Conservation (phyloP, 1,284 basidiomycete genomes). For the Trametes sp. region DNA sequence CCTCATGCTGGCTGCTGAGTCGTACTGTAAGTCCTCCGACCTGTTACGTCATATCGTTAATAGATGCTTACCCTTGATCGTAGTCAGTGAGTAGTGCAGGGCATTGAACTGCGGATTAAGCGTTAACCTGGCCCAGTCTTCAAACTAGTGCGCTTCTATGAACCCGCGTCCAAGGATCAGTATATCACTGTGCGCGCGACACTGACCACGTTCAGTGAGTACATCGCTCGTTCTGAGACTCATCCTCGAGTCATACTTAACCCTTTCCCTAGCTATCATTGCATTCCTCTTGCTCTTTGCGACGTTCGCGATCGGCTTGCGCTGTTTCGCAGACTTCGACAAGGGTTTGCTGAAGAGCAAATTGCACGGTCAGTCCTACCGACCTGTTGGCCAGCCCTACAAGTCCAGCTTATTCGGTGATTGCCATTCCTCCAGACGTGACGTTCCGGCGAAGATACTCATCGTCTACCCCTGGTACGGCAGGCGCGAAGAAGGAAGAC, state of each 20-base stretch:
- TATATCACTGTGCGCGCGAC: constrained; percentile 78
- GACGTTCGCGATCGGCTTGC: constrained; percentile 77
- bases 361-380: constrained; percentile 69
- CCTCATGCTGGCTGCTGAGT: constrained; percentile 78
- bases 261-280: constrained; percentile 65
- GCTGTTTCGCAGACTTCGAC: constrained; percentile 83
- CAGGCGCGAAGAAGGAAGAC: constrained; percentile 56
- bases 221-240: constrained; percentile 4
- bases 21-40: constrained; percentile 65
- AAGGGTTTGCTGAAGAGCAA: constrained; percentile 76
- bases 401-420: constrained; percentile 41
- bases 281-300: constrained; percentile 75
- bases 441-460: constrained; percentile 56
- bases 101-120: neutral
- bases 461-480: constrained; percentile 44
- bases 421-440: constrained; percentile 50
- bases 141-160: constrained; percentile 82
- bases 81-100: constrained; percentile 58
- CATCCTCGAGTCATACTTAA: neutral
- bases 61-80: constrained; percentile 11
- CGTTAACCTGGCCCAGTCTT: constrained; percentile 57
- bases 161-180: constrained; percentile 57
- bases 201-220: constrained; percentile 82
- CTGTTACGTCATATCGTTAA: neutral
- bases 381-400: constrained; percentile 40